Percentiles rank a stretch among this genome's conserved stretches.
Conservation (phyloP, 2,329 filamentous ascomycete species). For the Intubia oerlemansii region DNA sequence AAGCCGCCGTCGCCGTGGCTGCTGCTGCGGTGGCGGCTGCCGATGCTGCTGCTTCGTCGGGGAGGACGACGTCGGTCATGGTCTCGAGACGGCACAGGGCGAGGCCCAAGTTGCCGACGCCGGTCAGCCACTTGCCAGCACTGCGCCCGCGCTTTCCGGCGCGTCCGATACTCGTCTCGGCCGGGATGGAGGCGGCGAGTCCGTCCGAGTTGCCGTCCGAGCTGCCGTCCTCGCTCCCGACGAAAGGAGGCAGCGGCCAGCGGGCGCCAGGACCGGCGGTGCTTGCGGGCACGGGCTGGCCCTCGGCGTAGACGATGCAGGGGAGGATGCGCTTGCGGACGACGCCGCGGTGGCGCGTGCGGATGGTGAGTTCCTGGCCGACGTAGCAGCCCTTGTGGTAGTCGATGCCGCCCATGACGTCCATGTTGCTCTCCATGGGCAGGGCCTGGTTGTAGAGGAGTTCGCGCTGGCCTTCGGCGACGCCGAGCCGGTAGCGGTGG, state of each 20-base stretch:
- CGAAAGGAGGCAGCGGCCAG: conserved; percentile 8
- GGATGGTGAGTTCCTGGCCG: conserved; percentile 88
- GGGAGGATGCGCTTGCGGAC: conserved; percentile 81
- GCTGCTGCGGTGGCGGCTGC: no score
- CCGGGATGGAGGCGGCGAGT: conserved; percentile 18
- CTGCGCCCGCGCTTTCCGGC: conserved; percentile 39
- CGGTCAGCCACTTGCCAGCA: conserved; percentile 60
- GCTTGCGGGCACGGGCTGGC: conserved; percentile 11
- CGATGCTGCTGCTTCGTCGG: conserved; percentile 44
- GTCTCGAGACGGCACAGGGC: conserved; percentile 72
- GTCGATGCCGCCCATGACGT: conserved; percentile 67
- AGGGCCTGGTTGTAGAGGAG: conserved; percentile 49
- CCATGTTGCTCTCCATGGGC: conserved; percentile 77
- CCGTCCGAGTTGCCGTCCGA: not conserved
- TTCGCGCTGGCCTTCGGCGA: conserved; percentile 71
- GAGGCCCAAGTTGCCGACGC: conserved; percentile 63
- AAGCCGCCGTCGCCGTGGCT: no score
- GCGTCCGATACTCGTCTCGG: conserved; percentile 27
- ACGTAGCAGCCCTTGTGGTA: conserved; percentile 95
- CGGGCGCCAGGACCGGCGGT: conserved; percentile 23
- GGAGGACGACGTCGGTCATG: conserved; percentile 61
- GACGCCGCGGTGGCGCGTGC: conserved; percentile 84
- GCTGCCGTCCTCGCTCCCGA: no score
- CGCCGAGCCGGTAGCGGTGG: conserved; percentile 56
- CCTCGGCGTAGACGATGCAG: conserved; percentile 43